Evolutionary conservation across 2,329 filamentous ascomycete genomes (phyloP).

Genomic region (Penicillium corylophilum): DNA sequence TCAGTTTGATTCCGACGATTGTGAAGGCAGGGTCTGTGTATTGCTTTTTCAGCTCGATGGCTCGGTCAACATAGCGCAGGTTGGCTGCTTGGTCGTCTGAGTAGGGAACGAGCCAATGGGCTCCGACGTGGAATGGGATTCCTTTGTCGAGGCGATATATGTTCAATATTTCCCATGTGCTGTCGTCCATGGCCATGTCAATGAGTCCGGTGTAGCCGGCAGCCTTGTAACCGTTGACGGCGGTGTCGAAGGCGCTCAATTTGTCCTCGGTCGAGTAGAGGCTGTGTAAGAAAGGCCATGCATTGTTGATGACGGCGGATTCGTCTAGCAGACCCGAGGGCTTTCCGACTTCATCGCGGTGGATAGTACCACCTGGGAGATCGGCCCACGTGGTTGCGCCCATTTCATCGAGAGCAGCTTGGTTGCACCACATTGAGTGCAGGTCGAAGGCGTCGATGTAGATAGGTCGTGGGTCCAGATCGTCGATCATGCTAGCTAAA

Average conservation of each 20-base stretch:
- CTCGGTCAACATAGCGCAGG: conserved; percentile 46
- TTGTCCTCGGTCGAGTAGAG: conserved; percentile 46
- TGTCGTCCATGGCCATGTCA: conserved; percentile 56
- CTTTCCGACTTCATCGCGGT: conserved; percentile 45
- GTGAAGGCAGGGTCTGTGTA: conserved; percentile 46
- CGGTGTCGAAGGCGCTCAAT: conserved; percentile 40
- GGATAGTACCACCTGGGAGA: conserved; percentile 49
- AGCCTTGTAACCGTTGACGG: conserved; percentile 44
- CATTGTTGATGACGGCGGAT: conserved; percentile 45
- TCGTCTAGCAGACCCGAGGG: conserved; percentile 49
- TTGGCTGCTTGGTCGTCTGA: conserved; percentile 40
- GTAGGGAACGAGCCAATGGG: conserved; percentile 51
- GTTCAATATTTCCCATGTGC: conserved; percentile 47
- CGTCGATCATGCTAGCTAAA: conserved; percentile 49
- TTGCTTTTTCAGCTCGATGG: conserved; percentile 42
- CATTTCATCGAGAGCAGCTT: conserved; percentile 48
- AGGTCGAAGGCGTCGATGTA: conserved; percentile 52
- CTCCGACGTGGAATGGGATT: conserved; percentile 47
- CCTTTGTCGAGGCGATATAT: conserved; percentile 37
- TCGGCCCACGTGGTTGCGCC: conserved; percentile 41
- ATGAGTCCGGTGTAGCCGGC: conserved; percentile 51
- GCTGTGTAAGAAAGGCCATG: conserved; percentile 49
- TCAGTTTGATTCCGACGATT: conserved; percentile 51
- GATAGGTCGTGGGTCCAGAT: conserved; percentile 49
- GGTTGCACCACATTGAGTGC: conserved; percentile 54